Evolutionary conservation across 2,329 filamentous ascomycete genomes (phyloP).

Genomic region (Leptographium radiaticola): DNA sequence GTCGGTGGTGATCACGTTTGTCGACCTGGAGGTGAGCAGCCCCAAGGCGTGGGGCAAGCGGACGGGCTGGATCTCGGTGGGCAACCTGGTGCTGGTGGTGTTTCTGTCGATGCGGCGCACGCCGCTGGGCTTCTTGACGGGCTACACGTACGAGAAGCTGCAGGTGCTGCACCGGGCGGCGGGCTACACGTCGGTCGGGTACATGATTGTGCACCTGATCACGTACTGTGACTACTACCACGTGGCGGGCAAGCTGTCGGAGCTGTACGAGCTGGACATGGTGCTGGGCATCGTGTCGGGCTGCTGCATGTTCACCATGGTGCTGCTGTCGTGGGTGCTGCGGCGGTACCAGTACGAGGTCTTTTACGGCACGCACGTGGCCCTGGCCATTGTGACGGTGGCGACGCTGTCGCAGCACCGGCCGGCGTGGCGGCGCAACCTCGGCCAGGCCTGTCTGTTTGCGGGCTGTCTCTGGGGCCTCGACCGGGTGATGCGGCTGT

Average conservation of each 20-base stretch:
- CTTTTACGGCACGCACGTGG: conserved; percentile 32
- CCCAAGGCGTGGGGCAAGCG: conserved; percentile 1
- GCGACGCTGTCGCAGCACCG: conserved; percentile 29
- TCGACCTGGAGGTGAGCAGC: neutral
- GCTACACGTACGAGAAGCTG: conserved; percentile 31
- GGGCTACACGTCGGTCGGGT: conserved; percentile 27
- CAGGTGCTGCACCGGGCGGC: conserved; percentile 32
- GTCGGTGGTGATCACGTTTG: neutral
- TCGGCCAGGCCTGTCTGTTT: conserved; percentile 25
- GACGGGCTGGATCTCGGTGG: conserved; percentile 21
- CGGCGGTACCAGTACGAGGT: conserved; percentile 29
- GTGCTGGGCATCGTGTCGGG: conserved; percentile 24
- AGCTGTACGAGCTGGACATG: conserved; percentile 17
- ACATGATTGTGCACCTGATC: conserved; percentile 23
- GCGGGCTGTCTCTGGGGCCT: conserved; percentile 26
- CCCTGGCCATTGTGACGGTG: conserved; percentile 26
- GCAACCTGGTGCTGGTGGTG: conserved; percentile 30
- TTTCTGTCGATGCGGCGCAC: conserved; percentile 37
- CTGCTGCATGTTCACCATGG: conserved; percentile 23
- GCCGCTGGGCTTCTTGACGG: conserved; percentile 27
- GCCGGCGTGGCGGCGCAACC: conserved; percentile 23
- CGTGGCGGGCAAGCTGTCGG: conserved; percentile 7
- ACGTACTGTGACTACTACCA: conserved; percentile 21
- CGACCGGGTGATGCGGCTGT: conserved; percentile 29
- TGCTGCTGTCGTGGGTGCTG: conserved; percentile 17